Evolutionary conservation across 1,284 basidiomycete species (phyloP), one percentile per base, ranked within the genome.

Genomic region (Ustilago shanxiensis): DNA sequence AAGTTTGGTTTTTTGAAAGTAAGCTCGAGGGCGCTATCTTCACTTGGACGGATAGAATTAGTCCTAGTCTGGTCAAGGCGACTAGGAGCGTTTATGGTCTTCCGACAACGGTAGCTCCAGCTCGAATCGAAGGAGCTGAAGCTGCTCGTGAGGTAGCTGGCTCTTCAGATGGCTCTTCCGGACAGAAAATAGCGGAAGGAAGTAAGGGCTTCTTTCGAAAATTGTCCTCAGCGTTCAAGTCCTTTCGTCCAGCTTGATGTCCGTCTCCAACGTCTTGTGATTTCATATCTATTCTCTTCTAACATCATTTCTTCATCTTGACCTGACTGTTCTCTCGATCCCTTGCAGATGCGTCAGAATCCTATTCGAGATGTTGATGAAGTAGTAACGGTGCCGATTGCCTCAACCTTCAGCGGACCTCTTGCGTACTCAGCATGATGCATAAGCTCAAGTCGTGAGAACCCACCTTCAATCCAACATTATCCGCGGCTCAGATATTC

Each of bases 1-100:
- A 57, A 22, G 28, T 57, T 20, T 35, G 55, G 55, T 29, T 45
- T 11, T 57, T 57, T 14, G 26, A 39, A 4, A 59, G 47, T n/a
- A 35, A 52, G 29, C 28, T 22, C 13, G 47, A 13, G 3, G 24
- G 47, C 13, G n/a, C 16, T 49, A 2, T 26, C 20, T 49, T 26
- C 47, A 49, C 24, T 49, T 28, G 47, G 47, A 28, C 47, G 1
- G 47, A 49, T 28, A 26, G 18, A 13, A 2, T 26, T 6, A n/a
- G 28, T 7, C 24, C 26, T n/a, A 18, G 3, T 16, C 11, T 26
- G 16, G 6, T 28, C 8, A 24, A 49, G 47, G 26, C 11, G 3
- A 26, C 28, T 24, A 49, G 20, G 20, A 24, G 7, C 20, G 44
- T 18, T 11, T 20, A 39, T 24, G 24, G 47, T 16, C 10, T 26